Evolutionary conservation across 179 eudicot genomes (phyloP).

Genomic region (Drosera spatulata): DNA sequence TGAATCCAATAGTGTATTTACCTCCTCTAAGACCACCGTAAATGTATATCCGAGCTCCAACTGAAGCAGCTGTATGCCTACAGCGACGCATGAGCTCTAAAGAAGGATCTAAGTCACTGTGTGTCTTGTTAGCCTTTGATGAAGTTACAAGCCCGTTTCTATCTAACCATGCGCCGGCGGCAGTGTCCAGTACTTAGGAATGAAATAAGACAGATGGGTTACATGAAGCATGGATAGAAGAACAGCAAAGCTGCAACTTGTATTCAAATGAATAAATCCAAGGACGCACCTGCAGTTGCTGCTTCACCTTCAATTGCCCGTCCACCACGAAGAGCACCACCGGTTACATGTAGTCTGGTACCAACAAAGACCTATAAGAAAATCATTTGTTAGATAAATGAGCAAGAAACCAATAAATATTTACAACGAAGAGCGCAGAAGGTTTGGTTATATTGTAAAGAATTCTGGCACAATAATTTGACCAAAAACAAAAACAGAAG

Average conservation of each 20-base stretch:
- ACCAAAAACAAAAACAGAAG: too few relatives aligned
- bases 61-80: slow-evolving; percentile 95
- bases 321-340: slow-evolving; percentile 93
- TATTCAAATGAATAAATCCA: slow-evolving; percentile 4
- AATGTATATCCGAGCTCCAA: slow-evolving; percentile 56
- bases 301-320: slow-evolving; percentile 91
- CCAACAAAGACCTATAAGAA: slow-evolving; percentile 84
- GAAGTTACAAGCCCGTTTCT: slow-evolving; percentile 86
- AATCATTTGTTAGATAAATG: slow-evolving; percentile 1
- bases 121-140: slow-evolving; percentile 48
- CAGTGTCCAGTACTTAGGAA: slow-evolving; percentile 82
- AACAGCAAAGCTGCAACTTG: neutral
- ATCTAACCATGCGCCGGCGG: slow-evolving; percentile 99
- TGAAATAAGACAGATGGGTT: slow-evolving; percentile 9
- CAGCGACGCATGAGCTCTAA: slow-evolving; percentile 90
- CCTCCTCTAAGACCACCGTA: slow-evolving; percentile 99
- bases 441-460: too few relatives aligned
- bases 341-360: slow-evolving; percentile 92
- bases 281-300: slow-evolving; percentile 58
- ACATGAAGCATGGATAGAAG: neutral
- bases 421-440: neutral
- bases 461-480: too few relatives aligned
- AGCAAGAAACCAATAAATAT: slow-evolving; percentile 1
- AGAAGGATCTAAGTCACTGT: slow-evolving; percentile 50
- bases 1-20: slow-evolving; percentile 11